Conservation (phyloP, 768 basidiomycete species). For the Lyophyllum decastes region DNA sequence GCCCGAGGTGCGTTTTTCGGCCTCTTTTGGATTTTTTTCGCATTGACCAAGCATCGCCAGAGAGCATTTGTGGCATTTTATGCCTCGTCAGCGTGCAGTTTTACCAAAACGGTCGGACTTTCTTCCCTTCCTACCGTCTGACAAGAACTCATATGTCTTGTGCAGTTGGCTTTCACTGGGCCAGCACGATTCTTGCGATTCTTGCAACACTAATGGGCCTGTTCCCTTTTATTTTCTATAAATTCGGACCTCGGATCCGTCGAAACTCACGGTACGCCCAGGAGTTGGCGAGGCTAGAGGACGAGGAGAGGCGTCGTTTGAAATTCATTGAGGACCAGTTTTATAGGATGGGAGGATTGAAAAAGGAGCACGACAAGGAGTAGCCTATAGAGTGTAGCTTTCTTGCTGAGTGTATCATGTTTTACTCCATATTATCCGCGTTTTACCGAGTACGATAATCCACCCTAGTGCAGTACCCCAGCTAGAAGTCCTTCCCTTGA, state of each 20-base stretch:
- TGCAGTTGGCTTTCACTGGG: slow-evolving; percentile 22
- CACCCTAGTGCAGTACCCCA: no score
- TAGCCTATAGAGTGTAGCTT: background rate
- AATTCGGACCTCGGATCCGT: slow-evolving; percentile 19
- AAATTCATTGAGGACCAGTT: slow-evolving; percentile 14
- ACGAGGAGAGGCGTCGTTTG: slow-evolving; percentile 17
- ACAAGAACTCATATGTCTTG: background rate
- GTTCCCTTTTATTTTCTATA: slow-evolving; percentile 23
- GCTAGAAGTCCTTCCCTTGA: no score
- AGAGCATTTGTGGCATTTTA: slow-evolving; percentile 20
- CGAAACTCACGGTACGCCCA: slow-evolving; percentile 19
- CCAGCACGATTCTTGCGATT: slow-evolving; percentile 21
- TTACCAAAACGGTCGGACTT: slow-evolving; percentile 17
- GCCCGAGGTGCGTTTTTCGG: slow-evolving; percentile 13
- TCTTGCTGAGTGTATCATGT: background rate
- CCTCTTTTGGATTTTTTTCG: background rate
- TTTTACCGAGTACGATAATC: background rate
- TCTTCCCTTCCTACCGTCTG: background rate
- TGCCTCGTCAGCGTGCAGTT: slow-evolving; percentile 18
- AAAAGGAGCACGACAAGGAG: background rate
- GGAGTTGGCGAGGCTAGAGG: slow-evolving; percentile 18
- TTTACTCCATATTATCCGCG: background rate
- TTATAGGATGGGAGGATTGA: background rate
- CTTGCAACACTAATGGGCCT: slow-evolving; percentile 20
- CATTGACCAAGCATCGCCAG: background rate